phyloP scores from a whole-genome alignment of 495 filamentous ascomycete genomes.

The Lepidopterella palustris region DNA sequence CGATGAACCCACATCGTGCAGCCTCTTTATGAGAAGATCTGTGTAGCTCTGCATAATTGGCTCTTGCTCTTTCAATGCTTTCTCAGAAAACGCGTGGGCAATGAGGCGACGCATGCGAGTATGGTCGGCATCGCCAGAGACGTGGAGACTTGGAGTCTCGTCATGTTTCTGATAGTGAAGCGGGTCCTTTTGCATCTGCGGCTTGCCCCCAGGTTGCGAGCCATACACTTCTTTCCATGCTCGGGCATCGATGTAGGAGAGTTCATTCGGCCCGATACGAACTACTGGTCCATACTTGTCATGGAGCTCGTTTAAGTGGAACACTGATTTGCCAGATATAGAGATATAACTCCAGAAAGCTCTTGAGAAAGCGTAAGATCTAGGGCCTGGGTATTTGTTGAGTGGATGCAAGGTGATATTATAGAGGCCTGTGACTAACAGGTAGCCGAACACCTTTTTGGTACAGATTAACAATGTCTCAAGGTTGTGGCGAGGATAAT shows the following conservation, averaged over 20 bases:
- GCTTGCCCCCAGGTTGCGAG: background rate
- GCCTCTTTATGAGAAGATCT: background rate
- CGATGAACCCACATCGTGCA: background rate
- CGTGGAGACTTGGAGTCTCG: background rate
- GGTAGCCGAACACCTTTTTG: constrained; percentile 16
- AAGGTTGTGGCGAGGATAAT: too few relatives aligned
- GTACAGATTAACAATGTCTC: background rate
- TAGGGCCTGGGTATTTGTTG: constrained; percentile 37
- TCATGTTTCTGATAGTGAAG: background rate
- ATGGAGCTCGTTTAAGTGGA: constrained; percentile 7
- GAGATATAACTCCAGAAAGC: constrained; percentile 12
- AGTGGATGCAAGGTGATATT: constrained; percentile 45
- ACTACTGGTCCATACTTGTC: background rate
- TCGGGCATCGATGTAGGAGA: background rate
- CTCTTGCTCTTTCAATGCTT: background rate
- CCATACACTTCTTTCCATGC: constrained; percentile 1
- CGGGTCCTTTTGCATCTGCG: background rate
- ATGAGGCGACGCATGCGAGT: background rate
- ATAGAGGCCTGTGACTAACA: constrained; percentile 33
- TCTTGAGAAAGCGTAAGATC: constrained; percentile 25
- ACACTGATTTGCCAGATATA: background rate
- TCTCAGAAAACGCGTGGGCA: background rate
- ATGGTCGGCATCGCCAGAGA: background rate
- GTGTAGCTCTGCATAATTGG: background rate
- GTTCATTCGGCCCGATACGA: constrained; percentile 1